Base-by-base conservation (phyloP, 192 early-diverging fungal species). In the Glomus cerebriforme region DNA sequence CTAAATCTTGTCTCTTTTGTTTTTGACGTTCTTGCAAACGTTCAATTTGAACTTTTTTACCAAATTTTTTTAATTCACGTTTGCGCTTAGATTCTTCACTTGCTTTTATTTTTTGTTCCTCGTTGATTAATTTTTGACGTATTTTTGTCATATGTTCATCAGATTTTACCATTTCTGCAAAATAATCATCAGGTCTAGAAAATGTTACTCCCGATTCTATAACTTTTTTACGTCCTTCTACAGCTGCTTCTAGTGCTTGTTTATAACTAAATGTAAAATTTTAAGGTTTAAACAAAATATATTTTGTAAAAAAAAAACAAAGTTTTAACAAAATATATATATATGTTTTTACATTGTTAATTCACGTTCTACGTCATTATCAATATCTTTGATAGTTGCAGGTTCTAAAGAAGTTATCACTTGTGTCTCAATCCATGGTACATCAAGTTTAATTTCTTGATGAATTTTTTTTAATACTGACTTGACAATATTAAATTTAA, bases 141-240 rank as follows among this genome's bases (percentile, higher is more conserved):
- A 99, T 91, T 83, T 88, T 92, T 66, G 88, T 88, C 97, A 99
- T 99, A 77, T 97, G 96, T 74, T 93, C 92, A 79, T 99, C 97
- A 1, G 91, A 91, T 89, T 99, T 99, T 81, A 99, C 89, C 97
- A 99, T 99, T 86, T 99, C 97, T 43, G 97, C 97, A 87, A 93
- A 99, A 82, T 95, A 98, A 81, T 99, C 97, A 68, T 92, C 91
- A n/a, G 97, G 97, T 59, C 97, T 86, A 54, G 88, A 81, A 75
- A 96, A 95, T 24, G 92, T 91, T 12, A 95, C 90, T 19, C 92
- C 92, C 19, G 88, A 86, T 70, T 88, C 88, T 39, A 82, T 79
- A 37, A 94, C 81, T 77, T 86, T 77, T 8, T 90, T 86, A 65
- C 92, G 91, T 70, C 90, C 96, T 45, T 84, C 74, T 8, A 87